Evolutionary conservation across 1,139 yeast genomes (phyloP), one percentile per base, ranked within the genome.

Genomic region (Eremothecium gossypii): DNA sequence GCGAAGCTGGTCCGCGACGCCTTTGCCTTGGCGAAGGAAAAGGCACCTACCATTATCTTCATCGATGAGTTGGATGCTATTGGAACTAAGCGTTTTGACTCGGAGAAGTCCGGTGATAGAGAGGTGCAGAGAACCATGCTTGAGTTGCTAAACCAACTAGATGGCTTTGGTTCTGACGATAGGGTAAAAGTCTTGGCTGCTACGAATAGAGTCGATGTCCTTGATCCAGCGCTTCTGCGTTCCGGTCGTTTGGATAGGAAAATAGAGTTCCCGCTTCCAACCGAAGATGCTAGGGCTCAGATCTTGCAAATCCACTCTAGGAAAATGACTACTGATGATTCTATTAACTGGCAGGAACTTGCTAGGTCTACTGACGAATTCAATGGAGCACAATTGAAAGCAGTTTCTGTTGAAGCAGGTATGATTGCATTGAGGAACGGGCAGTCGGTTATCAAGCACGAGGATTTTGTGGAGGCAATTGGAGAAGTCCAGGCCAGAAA

Each of bases 61-160:
- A 91, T 91, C 58, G 98, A 91, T 67, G 98, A 91, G 69, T 74
- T 91, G 66, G 99, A 91, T 68, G 98, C 99, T 35, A 91, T 91
- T 67, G 99, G 98, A 59, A 91, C 98, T 30, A 93, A 91, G 67
- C 83, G 99, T 67, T 91, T 91, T 62, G 98, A 91, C 62, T 85
- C 96, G 10, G 97, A 91, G 62, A 91, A 91, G 67, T 79, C 91
- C 41, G 99, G 98, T 63, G 99, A 91, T 65, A 79, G 98, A 65
- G 98, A 93, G 70, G 98, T 91, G 35, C 98, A 93, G 67, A 79
- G 99, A 74, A 93, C 98, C 37, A 91, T 91, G 98, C 76, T 93
- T 77, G 98, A 91, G 66, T 73, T 91, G 53, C 77, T 91, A 63
- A 91, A 91, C 67, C 98, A 93, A 68, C 73, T 91, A 64, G 99